Percentiles rank a stretch among this genome's conserved stretches.
Conservation (phyloP, 2,329 filamentous ascomycete species). For the Pseudocercospora cruenta region DNA sequence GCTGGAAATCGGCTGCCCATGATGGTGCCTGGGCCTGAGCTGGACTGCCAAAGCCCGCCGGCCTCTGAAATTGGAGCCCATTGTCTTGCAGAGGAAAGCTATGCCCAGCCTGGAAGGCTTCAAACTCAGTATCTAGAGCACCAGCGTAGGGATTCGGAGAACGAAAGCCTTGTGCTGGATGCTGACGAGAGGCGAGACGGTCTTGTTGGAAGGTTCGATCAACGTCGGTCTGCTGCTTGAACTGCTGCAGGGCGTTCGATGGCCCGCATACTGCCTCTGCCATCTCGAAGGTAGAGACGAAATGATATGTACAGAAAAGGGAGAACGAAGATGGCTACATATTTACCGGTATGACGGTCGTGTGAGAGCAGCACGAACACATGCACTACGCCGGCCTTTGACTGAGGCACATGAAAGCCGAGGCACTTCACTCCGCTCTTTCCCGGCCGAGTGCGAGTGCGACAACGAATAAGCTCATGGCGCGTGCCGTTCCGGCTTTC, state of each 20-base stretch:
- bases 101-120: slow-evolving; percentile 65
- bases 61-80: slow-evolving; percentile 43
- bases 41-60: slow-evolving; percentile 27
- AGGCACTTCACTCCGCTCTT: not conserved
- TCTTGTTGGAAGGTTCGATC: slow-evolving; percentile 76
- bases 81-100: slow-evolving; percentile 41
- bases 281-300: slow-evolving; percentile 50
- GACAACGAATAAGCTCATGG: not conserved
- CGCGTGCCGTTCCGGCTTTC: not conserved
- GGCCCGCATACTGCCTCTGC: slow-evolving; percentile 72
- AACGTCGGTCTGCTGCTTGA: slow-evolving; percentile 69
- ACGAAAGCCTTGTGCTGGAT: slow-evolving; percentile 60
- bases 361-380: not conserved
- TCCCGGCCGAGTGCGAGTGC: not conserved
- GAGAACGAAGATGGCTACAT: not conserved
- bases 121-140: slow-evolving; percentile 67
- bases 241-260: slow-evolving; percentile 73
- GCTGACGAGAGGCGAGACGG: slow-evolving; percentile 59
- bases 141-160: slow-evolving; percentile 59
- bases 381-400: not conserved
- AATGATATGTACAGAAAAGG: not conserved
- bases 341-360: not conserved
- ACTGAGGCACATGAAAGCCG: not conserved
- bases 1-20: slow-evolving; percentile 57
- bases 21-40: slow-evolving; percentile 40